Conservation (phyloP, 371 early-diverging fungal species). For the Apophysomyces trapeziformis region DNA sequence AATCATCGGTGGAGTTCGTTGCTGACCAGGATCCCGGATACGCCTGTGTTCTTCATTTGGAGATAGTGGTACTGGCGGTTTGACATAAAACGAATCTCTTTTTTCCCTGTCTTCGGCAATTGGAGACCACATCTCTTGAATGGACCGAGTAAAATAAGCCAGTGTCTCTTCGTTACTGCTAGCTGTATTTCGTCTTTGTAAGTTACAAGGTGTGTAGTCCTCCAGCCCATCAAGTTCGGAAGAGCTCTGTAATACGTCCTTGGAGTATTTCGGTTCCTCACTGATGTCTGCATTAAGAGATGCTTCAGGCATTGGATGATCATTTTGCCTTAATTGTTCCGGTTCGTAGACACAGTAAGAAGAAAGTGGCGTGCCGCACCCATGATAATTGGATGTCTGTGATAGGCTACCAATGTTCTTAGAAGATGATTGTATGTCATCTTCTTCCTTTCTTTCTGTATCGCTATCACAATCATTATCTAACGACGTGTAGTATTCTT, state of each 20-base stretch:
- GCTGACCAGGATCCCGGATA: background rate
- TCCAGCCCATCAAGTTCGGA: background rate
- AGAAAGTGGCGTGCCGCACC: too few species aligned
- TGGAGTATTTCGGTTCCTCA: too few species aligned
- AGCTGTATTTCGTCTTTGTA: slow-evolving; percentile 20
- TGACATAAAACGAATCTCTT: background rate
- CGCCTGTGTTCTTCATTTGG: slow-evolving; percentile 14
- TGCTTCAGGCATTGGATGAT: too few species aligned
- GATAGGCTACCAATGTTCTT: background rate
- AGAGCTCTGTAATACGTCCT: background rate
- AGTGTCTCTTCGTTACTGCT: slow-evolving; percentile 3
- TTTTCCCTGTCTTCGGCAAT: background rate
- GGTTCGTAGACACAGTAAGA: too few species aligned
- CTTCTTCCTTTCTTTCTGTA: background rate
- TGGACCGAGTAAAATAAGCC: slow-evolving; percentile 12
- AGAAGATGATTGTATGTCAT: background rate
- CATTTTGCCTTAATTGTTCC: too few species aligned
- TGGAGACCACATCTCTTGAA: slow-evolving; percentile 27
- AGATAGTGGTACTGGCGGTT: slow-evolving; percentile 28
- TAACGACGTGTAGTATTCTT: background rate
- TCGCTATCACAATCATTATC: background rate
- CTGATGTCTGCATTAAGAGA: too few species aligned
- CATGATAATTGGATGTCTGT: too few species aligned
- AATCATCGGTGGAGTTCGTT: background rate
- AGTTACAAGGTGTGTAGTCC: background rate